Base-by-base conservation (phyloP, 345 rosid genomes). In the Microcos paniculata region DNA sequence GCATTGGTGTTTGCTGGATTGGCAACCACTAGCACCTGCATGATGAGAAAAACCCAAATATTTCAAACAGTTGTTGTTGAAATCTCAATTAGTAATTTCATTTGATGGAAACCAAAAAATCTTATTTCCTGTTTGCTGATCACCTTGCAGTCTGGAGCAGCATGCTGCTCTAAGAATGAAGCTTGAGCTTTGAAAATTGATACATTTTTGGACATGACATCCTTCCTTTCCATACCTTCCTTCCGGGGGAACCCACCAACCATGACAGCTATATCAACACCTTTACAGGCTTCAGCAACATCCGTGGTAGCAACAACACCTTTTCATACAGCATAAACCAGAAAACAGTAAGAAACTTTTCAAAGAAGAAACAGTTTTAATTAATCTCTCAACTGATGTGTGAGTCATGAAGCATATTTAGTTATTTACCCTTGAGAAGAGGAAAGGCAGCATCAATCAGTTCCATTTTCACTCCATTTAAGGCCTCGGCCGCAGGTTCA, bases 1-100 rank as follows among this genome's bases (percentile, higher is more conserved):
- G 98, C 98, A 67, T 92, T 94, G 42, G 97, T 92, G 81, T 94
- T 94, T 48, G 98, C 95, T 5, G 98, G 98, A 74, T 94, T 91
- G 2, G 98, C 89, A 56, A 94, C 89, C 59, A 91, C 92, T 23
- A 92, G 71, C 23, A 92, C 91, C 93, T 85, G 62, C 19, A 10
- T 35, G 8, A 48, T 4, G 73, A 68, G 23, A 79, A 35, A 24
- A 35, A 45, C 4, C 4, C 28, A 56, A 26, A 35, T 71, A 38
- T 18, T 35, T 69, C 58, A 70, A 58, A 51, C 11, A 3, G 11
- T n/a, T n/a, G n/a, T n/a, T n/a, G n/a, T n/a, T n/a, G n/a, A n/a
- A n/a, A n/a, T n/a, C n/a, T n/a, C n/a, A n/a, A n/a, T n/a, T n/a
- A n/a, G n/a, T n/a, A n/a, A n/a, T n/a, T n/a, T n/a, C n/a, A n/a